Conservation (phyloP, 2,329 filamentous ascomycete species). For the Cladosporium sp. region DNA sequence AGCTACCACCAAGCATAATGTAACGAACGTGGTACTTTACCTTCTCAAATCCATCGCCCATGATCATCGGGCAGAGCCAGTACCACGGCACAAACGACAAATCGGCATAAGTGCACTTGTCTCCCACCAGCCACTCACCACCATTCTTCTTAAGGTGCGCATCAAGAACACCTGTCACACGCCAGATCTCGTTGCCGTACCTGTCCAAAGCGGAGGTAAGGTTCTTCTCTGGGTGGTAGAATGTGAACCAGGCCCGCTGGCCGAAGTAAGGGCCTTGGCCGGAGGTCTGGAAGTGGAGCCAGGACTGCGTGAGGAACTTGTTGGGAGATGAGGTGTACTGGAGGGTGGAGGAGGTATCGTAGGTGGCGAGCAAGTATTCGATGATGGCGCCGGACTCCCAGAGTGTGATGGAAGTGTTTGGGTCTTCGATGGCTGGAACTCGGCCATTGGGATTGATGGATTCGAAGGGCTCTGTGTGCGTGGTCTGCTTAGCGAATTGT, state of each 20-base stretch:
- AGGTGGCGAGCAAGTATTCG: slow-evolving; percentile 30
- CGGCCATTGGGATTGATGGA: slow-evolving; percentile 41
- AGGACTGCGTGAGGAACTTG: slow-evolving; percentile 27
- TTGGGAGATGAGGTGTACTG: slow-evolving; percentile 23
- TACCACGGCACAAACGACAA: slow-evolving; percentile 40
- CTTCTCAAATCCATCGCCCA: slow-evolving; percentile 23
- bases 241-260: slow-evolving; percentile 42
- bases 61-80: slow-evolving; percentile 25
- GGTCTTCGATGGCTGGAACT: slow-evolving; percentile 44
- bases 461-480: slow-evolving; percentile 29
- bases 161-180: slow-evolving; percentile 45
- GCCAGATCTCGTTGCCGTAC: slow-evolving; percentile 42
- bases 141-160: slow-evolving; percentile 30
- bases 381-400: slow-evolving; percentile 34
- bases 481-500: background rate
- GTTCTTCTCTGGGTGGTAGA: slow-evolving; percentile 39
- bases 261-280: slow-evolving; percentile 39
- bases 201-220: slow-evolving; percentile 41
- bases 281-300: slow-evolving; percentile 32
- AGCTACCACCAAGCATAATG: background rate
- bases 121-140: slow-evolving; percentile 40
- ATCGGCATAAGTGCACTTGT: slow-evolving; percentile 42
- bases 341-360: slow-evolving; percentile 30
- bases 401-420: slow-evolving; percentile 41
- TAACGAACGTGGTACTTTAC: background rate